These are phyloP conservation scores for Exophiala sp. DNA, from an alignment of 2,329 filamentous ascomycete genomes.

Conservation along the genomic window DNA sequence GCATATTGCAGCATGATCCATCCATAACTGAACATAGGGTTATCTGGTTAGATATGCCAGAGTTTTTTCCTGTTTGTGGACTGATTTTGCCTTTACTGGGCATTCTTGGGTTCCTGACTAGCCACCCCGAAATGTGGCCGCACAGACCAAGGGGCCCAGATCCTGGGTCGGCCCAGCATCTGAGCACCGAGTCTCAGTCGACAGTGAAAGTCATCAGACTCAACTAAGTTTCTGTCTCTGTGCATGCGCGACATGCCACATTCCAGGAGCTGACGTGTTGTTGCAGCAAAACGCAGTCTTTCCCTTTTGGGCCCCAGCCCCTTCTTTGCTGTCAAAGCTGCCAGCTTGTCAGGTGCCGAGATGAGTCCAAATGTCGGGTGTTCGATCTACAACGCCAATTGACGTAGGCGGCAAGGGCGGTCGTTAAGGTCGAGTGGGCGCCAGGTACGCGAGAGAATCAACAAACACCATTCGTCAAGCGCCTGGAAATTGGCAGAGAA, in stretches of 20 bases:
- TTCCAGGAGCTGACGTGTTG: conserved; percentile 15
- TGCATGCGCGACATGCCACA: conserved; percentile 4
- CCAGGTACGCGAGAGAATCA: conserved; percentile 22
- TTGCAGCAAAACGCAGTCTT: conserved; percentile 8
- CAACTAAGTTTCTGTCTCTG: neutral
- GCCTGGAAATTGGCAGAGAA: conserved; percentile 23
- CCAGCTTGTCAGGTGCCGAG: conserved; percentile 9
- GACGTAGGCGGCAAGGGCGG: conserved; percentile 22
- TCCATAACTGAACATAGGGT: neutral
- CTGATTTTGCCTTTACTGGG: neutral
- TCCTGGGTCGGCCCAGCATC: conserved; percentile 7
- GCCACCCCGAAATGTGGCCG: neutral
- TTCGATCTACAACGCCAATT: conserved; percentile 16
- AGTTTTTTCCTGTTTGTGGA: neutral
- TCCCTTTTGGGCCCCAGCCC: conserved; percentile 11
- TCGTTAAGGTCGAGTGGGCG: conserved; percentile 21
- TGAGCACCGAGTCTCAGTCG: neutral
- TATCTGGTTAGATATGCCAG: neutral
- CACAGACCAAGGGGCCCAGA: conserved; percentile 6
- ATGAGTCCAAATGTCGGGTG: conserved; percentile 11
- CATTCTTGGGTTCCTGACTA: conserved; percentile 2
- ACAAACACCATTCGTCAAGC: conserved; percentile 13
- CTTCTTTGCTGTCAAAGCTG: conserved; percentile 8
- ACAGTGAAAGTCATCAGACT: no score
- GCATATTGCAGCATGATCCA: neutral